These are phyloP conservation scores for Bothriochloa decipiens DNA, from an alignment of 176 grass and related monocot species.

Conservation along the genomic window DNA sequence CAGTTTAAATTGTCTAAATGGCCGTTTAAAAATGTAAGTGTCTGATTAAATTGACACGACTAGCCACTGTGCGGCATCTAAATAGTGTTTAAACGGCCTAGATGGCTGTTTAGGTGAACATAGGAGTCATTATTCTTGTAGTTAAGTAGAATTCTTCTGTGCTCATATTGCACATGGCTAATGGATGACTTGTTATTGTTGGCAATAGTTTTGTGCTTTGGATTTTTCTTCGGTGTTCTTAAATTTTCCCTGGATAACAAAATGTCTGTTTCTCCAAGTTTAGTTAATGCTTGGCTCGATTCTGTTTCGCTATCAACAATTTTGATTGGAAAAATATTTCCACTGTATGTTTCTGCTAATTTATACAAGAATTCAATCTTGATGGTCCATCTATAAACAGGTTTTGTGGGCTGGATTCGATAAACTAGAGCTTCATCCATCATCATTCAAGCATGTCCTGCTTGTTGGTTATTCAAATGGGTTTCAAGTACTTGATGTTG, in stretches of 20 bases:
- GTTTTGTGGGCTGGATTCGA: constrained; percentile 99
- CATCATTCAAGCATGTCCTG: constrained; percentile 92
- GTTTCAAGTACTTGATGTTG: constrained; percentile 99
- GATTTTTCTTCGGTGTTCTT: not conserved
- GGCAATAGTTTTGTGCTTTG: not conserved
- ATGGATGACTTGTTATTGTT: not conserved
- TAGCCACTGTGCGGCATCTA: not conserved
- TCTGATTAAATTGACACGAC: not conserved
- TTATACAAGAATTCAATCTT: constrained; percentile 5
- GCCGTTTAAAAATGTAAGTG: not conserved
- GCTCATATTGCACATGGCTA: not conserved
- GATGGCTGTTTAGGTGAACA: not conserved
- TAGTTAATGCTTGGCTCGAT: not conserved
- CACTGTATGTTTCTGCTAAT: constrained; percentile 28
- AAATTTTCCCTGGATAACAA: not conserved
- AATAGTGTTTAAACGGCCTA: not conserved
- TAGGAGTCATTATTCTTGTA: not conserved
- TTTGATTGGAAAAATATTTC: not conserved
- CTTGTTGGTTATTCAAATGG: constrained; percentile 95
- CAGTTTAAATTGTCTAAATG: not conserved
- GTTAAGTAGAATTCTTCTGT: not conserved
- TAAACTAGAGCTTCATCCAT: constrained; percentile 72
- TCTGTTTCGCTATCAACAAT: not conserved
- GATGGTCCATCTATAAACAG: constrained; percentile 39
- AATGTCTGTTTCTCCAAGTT: not conserved